Evolutionary conservation across 176 grass and related monocot genomes (phyloP).

Genomic region (Ensete ventricosum): DNA sequence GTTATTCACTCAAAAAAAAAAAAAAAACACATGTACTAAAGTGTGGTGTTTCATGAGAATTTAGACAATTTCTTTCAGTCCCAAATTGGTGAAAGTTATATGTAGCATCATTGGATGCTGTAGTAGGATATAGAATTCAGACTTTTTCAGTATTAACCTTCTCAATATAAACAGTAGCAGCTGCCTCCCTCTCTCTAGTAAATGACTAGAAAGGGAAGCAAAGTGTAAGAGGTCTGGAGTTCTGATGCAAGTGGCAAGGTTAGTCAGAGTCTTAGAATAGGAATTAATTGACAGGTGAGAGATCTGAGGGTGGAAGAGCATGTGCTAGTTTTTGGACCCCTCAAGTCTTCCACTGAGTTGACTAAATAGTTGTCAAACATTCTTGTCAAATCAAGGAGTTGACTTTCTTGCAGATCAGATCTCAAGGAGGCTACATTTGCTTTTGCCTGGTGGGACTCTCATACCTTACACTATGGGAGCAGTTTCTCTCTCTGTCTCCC

Average conservation of each 20-base stretch:
- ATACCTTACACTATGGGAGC: neutral
- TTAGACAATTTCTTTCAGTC: no score
- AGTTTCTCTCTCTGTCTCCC: neutral
- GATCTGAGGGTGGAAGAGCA: neutral
- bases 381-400: conserved; percentile 13
- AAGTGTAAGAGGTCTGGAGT: neutral
- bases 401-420: neutral
- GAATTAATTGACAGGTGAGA: neutral
- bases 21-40: no score
- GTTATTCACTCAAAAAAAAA: no score
- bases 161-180: neutral
- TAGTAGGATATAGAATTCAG: neutral
- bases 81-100: neutral
- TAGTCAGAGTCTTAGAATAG: neutral
- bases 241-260: neutral
- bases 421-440: neutral
- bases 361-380: neutral
- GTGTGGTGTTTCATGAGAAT: no score
- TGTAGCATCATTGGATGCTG: neutral
- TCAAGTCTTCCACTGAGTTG: neutral
- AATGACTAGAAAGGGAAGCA: neutral
- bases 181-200: neutral
- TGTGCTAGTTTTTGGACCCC: neutral
- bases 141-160: neutral
- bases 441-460: neutral